Base-by-base conservation (phyloP, 352 stramenopile species). In the Phytophthora cactorum region DNA sequence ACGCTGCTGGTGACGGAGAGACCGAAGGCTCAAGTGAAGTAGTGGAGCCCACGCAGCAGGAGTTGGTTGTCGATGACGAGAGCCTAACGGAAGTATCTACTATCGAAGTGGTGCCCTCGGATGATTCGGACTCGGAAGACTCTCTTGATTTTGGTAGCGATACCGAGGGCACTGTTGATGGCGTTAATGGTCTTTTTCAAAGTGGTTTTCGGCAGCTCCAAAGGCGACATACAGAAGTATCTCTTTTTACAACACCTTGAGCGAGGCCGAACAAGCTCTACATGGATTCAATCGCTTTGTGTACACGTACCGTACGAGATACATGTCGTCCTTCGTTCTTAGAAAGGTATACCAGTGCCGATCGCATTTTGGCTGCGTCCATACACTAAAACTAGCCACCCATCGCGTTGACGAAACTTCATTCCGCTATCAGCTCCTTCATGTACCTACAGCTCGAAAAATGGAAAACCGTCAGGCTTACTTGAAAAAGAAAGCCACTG, bases 131-230 rank as follows among this genome's bases (percentile, higher is more conserved):
- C 10, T 46, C 32, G 15, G 34, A 58, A 14, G 51, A 14, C 36
- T 59, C 38, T 38, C 52, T 59, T 10, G 52, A 50, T 14, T 59
- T 59, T 38, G 25, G 52, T 49, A 59, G 38, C 47, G 52, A 59
- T 38, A 32, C 15, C 2, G 32, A 32, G 15, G 50, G 36, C 29
- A 6, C n/a, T 38, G 36, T 10, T 7, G 32, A 4, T 12, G 6
- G 29, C 4, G 29, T 34, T 0, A 34, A 34, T 34, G 7, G 4
- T 34, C 29, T 14, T 11, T 2, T 59, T 5, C 25, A 11, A 5
- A 36, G 22, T 9, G 11, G 12, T 25, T 17, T 9, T 25, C 32
- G 22, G 11, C 25, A 9, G 0, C 15, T 29, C 17, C 11, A 9
- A 59, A 29, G 10, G 25, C 15, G 12, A 17, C 3, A 11, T 53